Evolutionary conservation across 345 rosid species (phyloP), one percentile per base, ranked within the genome.

Genomic region (Salix dunnii): DNA sequence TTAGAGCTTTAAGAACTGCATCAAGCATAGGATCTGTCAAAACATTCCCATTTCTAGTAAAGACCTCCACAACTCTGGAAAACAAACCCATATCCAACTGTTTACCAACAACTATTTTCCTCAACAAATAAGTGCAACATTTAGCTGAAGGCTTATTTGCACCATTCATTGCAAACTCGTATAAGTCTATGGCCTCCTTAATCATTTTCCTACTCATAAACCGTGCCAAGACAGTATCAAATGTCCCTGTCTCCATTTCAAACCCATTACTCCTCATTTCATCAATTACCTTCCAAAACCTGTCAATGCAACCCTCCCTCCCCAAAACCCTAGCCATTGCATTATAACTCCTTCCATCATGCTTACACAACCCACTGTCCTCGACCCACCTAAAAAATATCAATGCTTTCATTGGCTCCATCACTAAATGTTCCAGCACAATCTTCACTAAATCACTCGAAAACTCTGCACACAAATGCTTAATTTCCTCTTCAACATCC

Each of bases 301-400:
- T 86, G 81, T 93, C 98, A 4, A 88, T 78, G 70, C 84, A 93
- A 60, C 91, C 97, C 76, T 90, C 93, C 75, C 88, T 90, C 31
- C 98, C 98, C 80, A 95, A 81, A 68, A 91, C 85, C 78, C 85
- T 83, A 8, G 94, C 94, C 72, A 95, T 76, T 31, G 90, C 88
- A 87, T 95, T 95, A 76, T 89, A 93, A 17, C 87, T 95, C 62
- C 64, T 51, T 77, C 81, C 85, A 80, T 90, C 88, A 67, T 87
- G 96, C 83, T 86, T 88, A 78, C 77, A 82, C 36, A 85, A 71
- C 48, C 85, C 87, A 85, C 86, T 75, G 83, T 93, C 98, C 85
- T 90, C 87, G 27, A 86, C 70, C 99, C 99, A 95, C 82, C 97
- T 78, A 76, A 95, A 95, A 75, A 89, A 90, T 74, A 91, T 79